phyloP scores from a whole-genome alignment of 2,329 filamentous ascomycete species.

The Fusarium cicatricum region DNA sequence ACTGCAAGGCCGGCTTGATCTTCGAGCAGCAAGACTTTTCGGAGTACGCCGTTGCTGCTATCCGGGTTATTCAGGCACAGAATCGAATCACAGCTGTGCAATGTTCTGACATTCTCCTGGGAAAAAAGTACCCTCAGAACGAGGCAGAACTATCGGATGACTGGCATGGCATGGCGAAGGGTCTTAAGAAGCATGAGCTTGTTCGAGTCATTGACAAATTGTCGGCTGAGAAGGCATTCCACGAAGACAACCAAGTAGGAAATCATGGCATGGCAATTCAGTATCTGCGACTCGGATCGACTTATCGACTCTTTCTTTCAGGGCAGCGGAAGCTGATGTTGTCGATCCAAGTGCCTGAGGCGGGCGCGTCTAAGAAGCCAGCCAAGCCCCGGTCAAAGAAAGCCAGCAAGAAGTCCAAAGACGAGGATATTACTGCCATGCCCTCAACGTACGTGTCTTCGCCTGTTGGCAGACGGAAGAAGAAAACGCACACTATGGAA shows the following conservation, averaged over 20 bases:
- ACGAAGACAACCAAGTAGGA: slow-evolving; percentile 67
- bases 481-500: slow-evolving; percentile 36
- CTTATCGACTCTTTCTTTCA: slow-evolving; percentile 53
- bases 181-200: slow-evolving; percentile 77
- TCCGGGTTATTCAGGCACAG: slow-evolving; percentile 72
- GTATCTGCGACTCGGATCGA: slow-evolving; percentile 67
- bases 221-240: slow-evolving; percentile 75
- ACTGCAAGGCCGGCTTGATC: slow-evolving; percentile 76
- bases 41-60: slow-evolving; percentile 73
- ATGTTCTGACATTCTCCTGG: slow-evolving; percentile 85
- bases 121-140: slow-evolving; percentile 68
- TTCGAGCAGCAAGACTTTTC: slow-evolving; percentile 83
- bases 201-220: slow-evolving; percentile 86
- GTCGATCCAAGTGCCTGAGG: slow-evolving; percentile 51
- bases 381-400: slow-evolving; percentile 46
- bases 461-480: slow-evolving; percentile 52
- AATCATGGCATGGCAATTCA: slow-evolving; percentile 73
- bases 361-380: slow-evolving; percentile 42
- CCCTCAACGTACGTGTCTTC: slow-evolving; percentile 61
- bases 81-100: slow-evolving; percentile 75
- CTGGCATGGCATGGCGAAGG: slow-evolving; percentile 73
- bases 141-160: slow-evolving; percentile 62
- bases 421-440: slow-evolving; percentile 52
- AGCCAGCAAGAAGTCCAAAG: slow-evolving; percentile 48
- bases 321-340: slow-evolving; percentile 57